phyloP scores from a whole-genome alignment of 169 alveolate species.

The Cryptosporidium viatorum region DNA sequence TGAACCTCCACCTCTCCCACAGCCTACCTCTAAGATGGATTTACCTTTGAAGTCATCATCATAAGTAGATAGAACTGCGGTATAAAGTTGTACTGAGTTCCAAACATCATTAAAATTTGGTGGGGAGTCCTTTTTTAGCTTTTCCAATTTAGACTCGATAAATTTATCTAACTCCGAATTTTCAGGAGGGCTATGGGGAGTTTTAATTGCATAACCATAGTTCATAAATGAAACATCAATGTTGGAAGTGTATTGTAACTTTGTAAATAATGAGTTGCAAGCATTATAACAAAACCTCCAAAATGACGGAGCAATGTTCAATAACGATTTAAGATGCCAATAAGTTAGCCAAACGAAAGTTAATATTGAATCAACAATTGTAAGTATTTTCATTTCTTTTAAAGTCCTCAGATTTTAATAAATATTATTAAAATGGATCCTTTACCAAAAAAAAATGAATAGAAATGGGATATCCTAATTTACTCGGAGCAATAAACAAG shows the following conservation, averaged over 20 bases:
- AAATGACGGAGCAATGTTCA: constrained; percentile 54
- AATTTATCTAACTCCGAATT: constrained; percentile 55
- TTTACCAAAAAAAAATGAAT: neutral
- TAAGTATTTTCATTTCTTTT: constrained; percentile 8
- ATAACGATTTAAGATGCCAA: constrained; percentile 66
- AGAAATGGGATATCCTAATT: neutral
- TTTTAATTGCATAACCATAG: constrained; percentile 63
- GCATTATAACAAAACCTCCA: constrained; percentile 72
- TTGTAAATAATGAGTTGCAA: constrained; percentile 58
- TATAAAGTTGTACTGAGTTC: constrained; percentile 70
- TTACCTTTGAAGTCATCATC: constrained; percentile 57
- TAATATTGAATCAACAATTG: constrained; percentile 23
- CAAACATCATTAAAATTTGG: constrained; percentile 56
- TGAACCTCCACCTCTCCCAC: constrained; percentile 75
- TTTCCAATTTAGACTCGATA: constrained; percentile 55
- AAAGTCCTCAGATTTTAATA: neutral
- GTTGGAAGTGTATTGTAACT: constrained; percentile 39
- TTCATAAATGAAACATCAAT: constrained; percentile 74
- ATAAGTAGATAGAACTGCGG: constrained; percentile 65
- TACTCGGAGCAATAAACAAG: neutral
- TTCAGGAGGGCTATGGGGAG: constrained; percentile 70
- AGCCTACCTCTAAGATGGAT: constrained; percentile 61
- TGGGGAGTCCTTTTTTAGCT: constrained; percentile 63
- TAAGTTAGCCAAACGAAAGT: constrained; percentile 51
- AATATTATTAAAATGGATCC: neutral